A percentile compares a stretch with the other conserved stretches of the same genome.
Evolutionary conservation across 768 basidiomycete genomes (phyloP).

Genomic region (Favolaschia claudopus): DNA sequence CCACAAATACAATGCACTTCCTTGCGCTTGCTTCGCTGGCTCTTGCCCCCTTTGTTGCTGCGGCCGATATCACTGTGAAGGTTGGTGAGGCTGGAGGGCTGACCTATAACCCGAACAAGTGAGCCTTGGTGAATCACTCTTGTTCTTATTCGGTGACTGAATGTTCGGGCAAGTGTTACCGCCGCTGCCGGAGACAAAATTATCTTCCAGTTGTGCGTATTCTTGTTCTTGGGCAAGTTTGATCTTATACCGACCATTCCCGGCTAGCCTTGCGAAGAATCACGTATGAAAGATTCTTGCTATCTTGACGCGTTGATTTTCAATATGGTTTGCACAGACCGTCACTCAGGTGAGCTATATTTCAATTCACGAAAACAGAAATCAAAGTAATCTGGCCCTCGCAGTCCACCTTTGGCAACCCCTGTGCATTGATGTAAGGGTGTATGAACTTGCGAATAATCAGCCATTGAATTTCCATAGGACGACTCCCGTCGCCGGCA

Average conservation of each 20-base stretch:
- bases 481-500: conserved; percentile 38
- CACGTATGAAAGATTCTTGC: conserved; percentile 37
- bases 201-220: conserved; percentile 25
- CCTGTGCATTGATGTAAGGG: conserved; percentile 43
- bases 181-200: conserved; percentile 24
- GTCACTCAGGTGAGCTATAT: too few relatives aligned
- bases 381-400: too few relatives aligned
- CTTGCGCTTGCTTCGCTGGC: too few relatives aligned
- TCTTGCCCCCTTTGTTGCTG: too few relatives aligned
- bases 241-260: not conserved
- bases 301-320: not conserved
- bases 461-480: not conserved
- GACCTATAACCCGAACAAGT: conserved; percentile 13
- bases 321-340: conserved; percentile 35
- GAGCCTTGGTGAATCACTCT: not conserved
- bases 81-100: conserved; percentile 10
- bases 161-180: conserved; percentile 27
- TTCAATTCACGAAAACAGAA: too few relatives aligned
- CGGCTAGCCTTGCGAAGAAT: conserved; percentile 36
- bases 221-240: conserved; percentile 3
- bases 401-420: conserved; percentile 54
- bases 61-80: conserved; percentile 3
- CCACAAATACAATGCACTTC: too few relatives aligned
- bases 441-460: too few relatives aligned
- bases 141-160: too few relatives aligned